Percentiles rank a stretch among this genome's conserved stretches.
Conservation (phyloP, 2,329 filamentous ascomycete genomes). For the Didymella exigua region DNA sequence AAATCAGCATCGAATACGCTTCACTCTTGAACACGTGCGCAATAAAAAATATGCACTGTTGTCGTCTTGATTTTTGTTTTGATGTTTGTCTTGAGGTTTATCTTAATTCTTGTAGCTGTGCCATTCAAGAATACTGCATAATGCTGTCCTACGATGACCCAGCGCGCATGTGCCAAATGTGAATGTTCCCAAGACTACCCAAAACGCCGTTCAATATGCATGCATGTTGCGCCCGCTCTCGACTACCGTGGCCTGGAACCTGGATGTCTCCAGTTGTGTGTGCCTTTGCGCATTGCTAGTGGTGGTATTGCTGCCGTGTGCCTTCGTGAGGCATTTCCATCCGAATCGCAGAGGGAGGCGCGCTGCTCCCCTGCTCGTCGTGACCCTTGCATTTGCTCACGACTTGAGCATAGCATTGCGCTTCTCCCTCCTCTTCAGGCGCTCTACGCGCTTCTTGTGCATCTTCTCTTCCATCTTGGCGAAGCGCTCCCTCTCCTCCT, state of each 20-base stretch:
- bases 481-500: slow-evolving; percentile 91
- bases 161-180: background rate
- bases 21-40: background rate
- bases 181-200: background rate
- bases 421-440: slow-evolving; percentile 94
- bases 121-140: background rate
- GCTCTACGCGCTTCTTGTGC: slow-evolving; percentile 93
- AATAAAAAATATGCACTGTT: background rate
- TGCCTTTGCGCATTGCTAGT: background rate
- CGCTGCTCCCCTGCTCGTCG: background rate
- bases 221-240: background rate
- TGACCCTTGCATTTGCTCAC: slow-evolving; percentile 27
- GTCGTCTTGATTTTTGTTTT: background rate
- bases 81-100: too few relatives aligned
- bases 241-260: background rate
- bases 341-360: background rate
- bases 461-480: slow-evolving; percentile 96
- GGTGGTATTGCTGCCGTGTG: background rate
- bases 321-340: background rate
- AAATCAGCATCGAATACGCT: background rate
- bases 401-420: slow-evolving; percentile 77
- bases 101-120: background rate
- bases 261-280: background rate
- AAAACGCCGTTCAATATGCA: slow-evolving; percentile 14
- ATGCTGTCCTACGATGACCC: background rate